A percentile compares a stretch with the other conserved stretches of the same genome.
phyloP scores from a whole-genome alignment of 768 basidiomycete genomes.

The Tremella fuciformis region DNA sequence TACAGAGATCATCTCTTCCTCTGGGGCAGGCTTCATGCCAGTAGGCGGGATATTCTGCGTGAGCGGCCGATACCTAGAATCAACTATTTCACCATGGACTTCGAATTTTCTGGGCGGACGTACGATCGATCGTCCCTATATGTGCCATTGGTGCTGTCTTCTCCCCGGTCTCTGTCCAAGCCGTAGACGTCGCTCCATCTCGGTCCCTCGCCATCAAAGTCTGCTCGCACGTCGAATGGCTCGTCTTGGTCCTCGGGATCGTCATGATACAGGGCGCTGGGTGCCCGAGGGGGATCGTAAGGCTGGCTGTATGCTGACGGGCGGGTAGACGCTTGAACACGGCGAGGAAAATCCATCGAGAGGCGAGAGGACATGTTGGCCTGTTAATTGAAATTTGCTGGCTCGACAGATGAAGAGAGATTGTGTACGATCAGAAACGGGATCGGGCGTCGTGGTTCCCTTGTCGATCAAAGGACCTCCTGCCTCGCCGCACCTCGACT shows the following conservation, averaged over 20 bases:
- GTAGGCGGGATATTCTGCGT: slow-evolving; percentile 22
- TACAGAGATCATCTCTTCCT: slow-evolving; percentile 84
- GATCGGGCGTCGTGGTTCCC: no score
- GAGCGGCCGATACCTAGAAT: slow-evolving; percentile 30
- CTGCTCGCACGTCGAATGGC: slow-evolving; percentile 42
- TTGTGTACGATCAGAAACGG: no score
- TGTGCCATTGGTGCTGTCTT: slow-evolving; percentile 8
- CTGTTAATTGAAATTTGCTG: no score
- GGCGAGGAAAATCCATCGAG: no score
- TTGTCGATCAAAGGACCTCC: no score
- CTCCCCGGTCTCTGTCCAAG: slow-evolving; percentile 6
- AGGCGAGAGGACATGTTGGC: no score
- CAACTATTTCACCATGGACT: neutral
- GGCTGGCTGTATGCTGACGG: no score
- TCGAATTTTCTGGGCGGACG: neutral
- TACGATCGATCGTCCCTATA: slow-evolving; percentile 1
- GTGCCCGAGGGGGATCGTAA: no score
- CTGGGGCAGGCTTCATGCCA: slow-evolving; percentile 16
- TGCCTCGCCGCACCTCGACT: no score
- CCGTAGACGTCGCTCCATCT: slow-evolving; percentile 42
- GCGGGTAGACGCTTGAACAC: no score
- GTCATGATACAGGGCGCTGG: slow-evolving; percentile 31
- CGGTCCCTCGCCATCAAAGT: slow-evolving; percentile 45
- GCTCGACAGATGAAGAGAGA: no score
- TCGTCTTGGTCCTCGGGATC: slow-evolving; percentile 32